Evolutionary conservation across 306 rosid genomes (phyloP).

Genomic region (Trifolium pratense): DNA sequence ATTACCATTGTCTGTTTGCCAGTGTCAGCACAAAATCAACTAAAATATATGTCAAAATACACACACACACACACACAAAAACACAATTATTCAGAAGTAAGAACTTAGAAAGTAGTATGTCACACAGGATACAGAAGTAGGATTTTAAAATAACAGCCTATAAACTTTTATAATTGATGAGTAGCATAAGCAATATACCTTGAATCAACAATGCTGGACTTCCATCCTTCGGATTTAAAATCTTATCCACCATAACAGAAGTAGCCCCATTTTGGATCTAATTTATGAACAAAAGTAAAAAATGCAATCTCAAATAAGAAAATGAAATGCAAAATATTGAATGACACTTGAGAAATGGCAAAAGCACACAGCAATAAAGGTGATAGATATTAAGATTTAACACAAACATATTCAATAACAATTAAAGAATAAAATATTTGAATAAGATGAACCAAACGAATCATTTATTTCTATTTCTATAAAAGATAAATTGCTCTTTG

Average conservation of each 20-base stretch:
- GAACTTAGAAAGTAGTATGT: not conserved
- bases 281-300: constrained; percentile 45
- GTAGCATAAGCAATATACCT: constrained; percentile 57
- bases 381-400: not conserved
- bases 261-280: constrained; percentile 88
- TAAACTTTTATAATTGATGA: constrained; percentile 12
- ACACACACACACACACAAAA: too few relatives aligned
- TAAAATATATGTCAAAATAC: not conserved
- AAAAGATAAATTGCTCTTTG: not conserved
- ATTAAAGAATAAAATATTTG: constrained; percentile 16
- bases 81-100: not conserved
- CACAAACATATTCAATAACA: constrained; percentile 6
- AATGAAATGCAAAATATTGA: constrained; percentile 23
- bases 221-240: constrained; percentile 72
- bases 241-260: constrained; percentile 75
- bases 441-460: not conserved
- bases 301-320: constrained; percentile 44
- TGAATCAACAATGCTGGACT: constrained; percentile 78
- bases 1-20: constrained; percentile 76
- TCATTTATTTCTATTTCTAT: not conserved
- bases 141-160: constrained; percentile 33
- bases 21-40: constrained; percentile 36
- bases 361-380: not conserved
- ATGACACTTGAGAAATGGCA: constrained; percentile 15
- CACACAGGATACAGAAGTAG: constrained; percentile 17